Percentiles rank a stretch among this genome's conserved stretches.
phyloP scores from a whole-genome alignment of 1,284 basidiomycete species.

The Acaromyces ingoldii region DNA sequence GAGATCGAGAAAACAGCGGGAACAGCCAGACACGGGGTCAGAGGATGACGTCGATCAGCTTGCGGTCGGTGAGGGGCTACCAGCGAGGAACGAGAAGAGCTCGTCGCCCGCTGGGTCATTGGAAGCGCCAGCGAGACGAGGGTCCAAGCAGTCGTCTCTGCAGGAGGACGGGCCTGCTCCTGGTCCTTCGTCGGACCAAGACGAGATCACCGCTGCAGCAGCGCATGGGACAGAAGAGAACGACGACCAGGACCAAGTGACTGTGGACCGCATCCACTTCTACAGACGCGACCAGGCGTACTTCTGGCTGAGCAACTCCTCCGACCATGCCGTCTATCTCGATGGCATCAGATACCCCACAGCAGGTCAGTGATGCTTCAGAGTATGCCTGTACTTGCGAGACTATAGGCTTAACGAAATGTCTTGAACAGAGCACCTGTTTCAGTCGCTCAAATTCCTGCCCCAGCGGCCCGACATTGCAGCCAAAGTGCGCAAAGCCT shows the following conservation, averaged over 20 bases:
- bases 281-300: constrained; percentile 20
- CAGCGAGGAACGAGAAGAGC: neutral
- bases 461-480: constrained; percentile 28
- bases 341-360: constrained; percentile 30
- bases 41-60: neutral
- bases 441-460: constrained; percentile 35
- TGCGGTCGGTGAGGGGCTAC: neutral
- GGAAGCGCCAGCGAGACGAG: neutral
- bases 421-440: constrained; percentile 26
- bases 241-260: neutral
- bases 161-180: neutral
- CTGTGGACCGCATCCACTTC: constrained; percentile 15
- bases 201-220: no score
- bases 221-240: no score
- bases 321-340: constrained; percentile 18
- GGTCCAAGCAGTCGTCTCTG: neutral
- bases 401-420: neutral
- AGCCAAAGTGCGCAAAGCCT: constrained; percentile 29
- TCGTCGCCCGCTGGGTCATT: neutral
- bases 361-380: constrained; percentile 11
- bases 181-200: no score
- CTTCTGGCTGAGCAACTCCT: constrained; percentile 34
- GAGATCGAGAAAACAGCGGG: neutral
- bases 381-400: neutral
- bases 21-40: neutral